Base-by-base conservation (phyloP, 768 basidiomycete genomes). In the Mycena vulgaris region DNA sequence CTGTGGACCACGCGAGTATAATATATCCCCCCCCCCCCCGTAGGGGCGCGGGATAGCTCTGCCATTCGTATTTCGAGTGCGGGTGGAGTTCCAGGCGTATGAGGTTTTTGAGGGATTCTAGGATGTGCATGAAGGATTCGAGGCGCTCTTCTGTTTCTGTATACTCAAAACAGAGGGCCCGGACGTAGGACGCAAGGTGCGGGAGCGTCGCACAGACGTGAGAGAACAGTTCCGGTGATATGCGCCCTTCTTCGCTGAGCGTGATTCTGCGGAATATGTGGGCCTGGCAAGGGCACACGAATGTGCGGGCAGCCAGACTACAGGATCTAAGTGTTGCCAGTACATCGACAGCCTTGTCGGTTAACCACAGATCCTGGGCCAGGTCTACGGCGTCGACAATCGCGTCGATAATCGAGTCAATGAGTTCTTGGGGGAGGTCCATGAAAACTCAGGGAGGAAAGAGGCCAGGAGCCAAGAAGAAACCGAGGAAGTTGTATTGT, bases 341-440 rank as follows among this genome's bases (percentile, higher is more conserved):
- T 6, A 62, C 28, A 5, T 40, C 53, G 1, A 42, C 13, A 14
- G 55, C 31, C n/a, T 53, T 66, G 27, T 66, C 60, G 27, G 66
- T 49, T 2, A 51, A 16, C 69, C 69, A 71, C 9, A 64, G 69
- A 35, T 70, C 63, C 10, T 21, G 37, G 3, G 7, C n/a, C 31
- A 70, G 42, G 42, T 66, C 63, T 6, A 55, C 19, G 4, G 45
- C 31, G 16, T 19, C 57, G 25, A 71, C 69, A 25, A 71, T 35
- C 0, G 64, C 64, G 45, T 66, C 63, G 35, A 71, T 39, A 23
- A 71, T 71, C 21, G 69, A 23, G 53, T 71, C 35, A 11, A 71
- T 61, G 33, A 71, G 69, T n/a, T 71, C 69, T 42, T 66, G 69
- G 2, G 69, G 69, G 1, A 71, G 64, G 0, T 66, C 59, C 66